These are phyloP conservation scores for Lumnitzera racemosa DNA, from an alignment of 345 rosid genomes.

Conservation along the genomic window DNA sequence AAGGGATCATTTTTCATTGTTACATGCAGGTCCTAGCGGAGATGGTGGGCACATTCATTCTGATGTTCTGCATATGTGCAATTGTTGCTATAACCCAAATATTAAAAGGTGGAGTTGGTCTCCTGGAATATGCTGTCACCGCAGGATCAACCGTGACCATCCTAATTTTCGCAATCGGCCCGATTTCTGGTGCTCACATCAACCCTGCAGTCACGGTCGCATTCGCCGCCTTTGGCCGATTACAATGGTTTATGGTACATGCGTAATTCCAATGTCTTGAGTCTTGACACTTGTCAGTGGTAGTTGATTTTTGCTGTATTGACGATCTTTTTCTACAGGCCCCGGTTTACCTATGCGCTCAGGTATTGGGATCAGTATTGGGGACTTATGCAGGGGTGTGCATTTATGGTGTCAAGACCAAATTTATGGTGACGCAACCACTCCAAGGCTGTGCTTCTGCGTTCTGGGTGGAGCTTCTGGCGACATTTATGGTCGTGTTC, in stretches of 20 bases:
- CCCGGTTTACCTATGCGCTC: slow-evolving; percentile 67
- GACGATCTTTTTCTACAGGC: slow-evolving; percentile 30
- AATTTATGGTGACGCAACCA: slow-evolving; percentile 55
- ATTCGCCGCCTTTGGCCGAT: slow-evolving; percentile 61
- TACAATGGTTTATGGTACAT: slow-evolving; percentile 69
- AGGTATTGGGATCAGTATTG: slow-evolving; percentile 47
- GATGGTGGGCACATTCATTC: slow-evolving; percentile 64
- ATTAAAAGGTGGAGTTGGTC: slow-evolving; percentile 48
- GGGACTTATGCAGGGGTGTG: slow-evolving; percentile 52
- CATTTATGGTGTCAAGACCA: slow-evolving; percentile 47
- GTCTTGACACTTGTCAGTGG: too few species aligned
- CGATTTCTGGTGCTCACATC: slow-evolving; percentile 82
- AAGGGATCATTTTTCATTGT: too few species aligned
- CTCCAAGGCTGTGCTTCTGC: slow-evolving; percentile 45
- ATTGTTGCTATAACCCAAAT: slow-evolving; percentile 52
- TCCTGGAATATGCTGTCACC: slow-evolving; percentile 61
- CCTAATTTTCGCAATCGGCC: slow-evolving; percentile 54
- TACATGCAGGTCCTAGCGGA: slow-evolving; percentile 60
- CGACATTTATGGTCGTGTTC: slow-evolving; percentile 60
- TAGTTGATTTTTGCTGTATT: not conserved
- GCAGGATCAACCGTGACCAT: slow-evolving; percentile 65
- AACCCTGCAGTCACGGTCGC: slow-evolving; percentile 84
- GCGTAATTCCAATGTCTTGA: too few species aligned
- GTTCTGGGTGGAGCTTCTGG: slow-evolving; percentile 72
- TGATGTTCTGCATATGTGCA: slow-evolving; percentile 71